Base-by-base conservation (phyloP, 164 flowering plant species). In the Dillenia turbinata region DNA sequence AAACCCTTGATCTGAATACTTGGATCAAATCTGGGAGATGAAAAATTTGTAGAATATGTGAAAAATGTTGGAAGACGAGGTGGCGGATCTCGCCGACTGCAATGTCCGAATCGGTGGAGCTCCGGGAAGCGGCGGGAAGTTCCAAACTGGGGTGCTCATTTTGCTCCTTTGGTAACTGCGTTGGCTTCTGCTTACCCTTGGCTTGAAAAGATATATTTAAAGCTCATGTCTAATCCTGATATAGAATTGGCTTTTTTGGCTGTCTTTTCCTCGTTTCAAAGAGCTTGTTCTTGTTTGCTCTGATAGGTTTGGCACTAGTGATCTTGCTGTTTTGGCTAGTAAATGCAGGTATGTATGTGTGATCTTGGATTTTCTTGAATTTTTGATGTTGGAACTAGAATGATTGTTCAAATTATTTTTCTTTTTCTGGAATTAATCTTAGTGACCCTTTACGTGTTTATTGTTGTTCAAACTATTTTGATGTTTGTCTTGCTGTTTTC, bases 301-400 rank as follows among this genome's bases (percentile, higher is more conserved):
- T 60, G 98, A 92, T 5, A 96, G 91, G n/a, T 92, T 92, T 71
- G 83, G 88, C 0, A 83, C 95, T 51, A 66, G 63, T 22, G 96
- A 96, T 2, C 85, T 92, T 24, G 92, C 90, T 10, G 65, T 66
- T 12, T 50, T 92, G 22, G 96, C 85, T 51, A 60, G 74, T 67
- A 77, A 75, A 69, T 90, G 90, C 90, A 81, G 89, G 96, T 90
- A 68, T 22, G 19, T 60, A 10, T 1, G 8, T 61, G 1, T 46
- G 52, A 40, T 49, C 48, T 47, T 33, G 40, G 40, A 5, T 33
- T 33, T 33, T 5, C 40, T 33, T 33, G 40, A 33, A 33, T 33
- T 33, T 33, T 33, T 33, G 5, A 33, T 33, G 0, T 33, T 33
- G 40, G 40, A 33, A 4, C 40, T 33, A 4, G 40, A 33, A 33